Evolutionary conservation across 495 filamentous ascomycete genomes (phyloP).

Genomic region (Penicillium coffeae): DNA sequence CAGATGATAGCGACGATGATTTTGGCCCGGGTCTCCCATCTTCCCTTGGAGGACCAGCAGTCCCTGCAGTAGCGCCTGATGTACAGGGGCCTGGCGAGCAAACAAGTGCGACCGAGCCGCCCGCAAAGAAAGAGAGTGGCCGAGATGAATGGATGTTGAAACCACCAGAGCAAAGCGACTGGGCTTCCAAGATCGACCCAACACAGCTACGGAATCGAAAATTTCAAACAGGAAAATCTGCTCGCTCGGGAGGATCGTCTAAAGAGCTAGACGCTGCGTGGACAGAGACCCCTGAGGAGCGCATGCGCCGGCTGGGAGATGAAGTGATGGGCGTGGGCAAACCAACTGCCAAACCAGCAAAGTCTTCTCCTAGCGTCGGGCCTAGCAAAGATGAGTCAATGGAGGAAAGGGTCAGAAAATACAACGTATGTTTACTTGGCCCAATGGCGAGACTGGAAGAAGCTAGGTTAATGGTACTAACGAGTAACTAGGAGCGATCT

Average conservation of each 20-base stretch:
- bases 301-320: constrained; percentile 72
- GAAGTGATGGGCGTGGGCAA: constrained; percentile 72
- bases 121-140: constrained; percentile 26
- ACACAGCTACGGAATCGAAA: constrained; percentile 78
- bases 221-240: constrained; percentile 72
- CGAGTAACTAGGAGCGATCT: constrained; percentile 48
- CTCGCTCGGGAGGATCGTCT: constrained; percentile 22
- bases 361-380: constrained; percentile 11
- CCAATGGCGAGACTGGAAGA: not conserved
- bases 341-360: not conserved
- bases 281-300: constrained; percentile 91
- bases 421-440: constrained; percentile 44
- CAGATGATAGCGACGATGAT: constrained; percentile 55
- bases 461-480: not conserved
- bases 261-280: constrained; percentile 59
- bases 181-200: constrained; percentile 69
- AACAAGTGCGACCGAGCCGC: constrained; percentile 8
- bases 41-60: constrained; percentile 23
- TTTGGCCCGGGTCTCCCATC: constrained; percentile 82
- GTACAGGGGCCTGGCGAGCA: constrained; percentile 9
- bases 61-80: constrained; percentile 15
- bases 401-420: constrained; percentile 54
- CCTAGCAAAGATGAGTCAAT: constrained; percentile 22
- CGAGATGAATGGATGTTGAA: constrained; percentile 95
- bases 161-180: constrained; percentile 65